Base-by-base conservation (phyloP, 352 stramenopile genomes). In the Achlya hypogyna region DNA sequence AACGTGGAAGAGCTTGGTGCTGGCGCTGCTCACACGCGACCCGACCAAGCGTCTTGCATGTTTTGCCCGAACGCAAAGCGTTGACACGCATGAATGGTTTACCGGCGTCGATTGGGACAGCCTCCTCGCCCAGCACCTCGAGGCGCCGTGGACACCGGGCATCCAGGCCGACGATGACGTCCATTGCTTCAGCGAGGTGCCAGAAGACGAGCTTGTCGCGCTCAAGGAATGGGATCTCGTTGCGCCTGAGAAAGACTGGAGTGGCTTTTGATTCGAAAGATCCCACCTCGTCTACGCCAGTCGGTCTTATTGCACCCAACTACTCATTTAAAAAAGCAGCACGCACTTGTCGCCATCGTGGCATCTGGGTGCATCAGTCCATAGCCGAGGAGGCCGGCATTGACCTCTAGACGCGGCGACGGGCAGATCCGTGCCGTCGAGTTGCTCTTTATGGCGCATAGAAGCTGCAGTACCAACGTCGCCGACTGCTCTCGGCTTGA, bases 81-180 rank as follows among this genome's bases (percentile, higher is more conserved):
- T 20, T 72, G 28, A 66, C 74, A 6, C 72, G 78, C 27, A 58
- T 79, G 54, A 70, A 27, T 87, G 75, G 75, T 71, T 87, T 20
- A 51, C 63, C 12, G 65, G 38, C 38, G 82, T 87, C 43, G 71
- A 81, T 43, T 87, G 78, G 77, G 53, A 80, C 38, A 66, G 69
- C 0, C 73, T 84, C 10, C 54, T 62, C n/a, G 51, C 63, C 4
- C 63, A 74, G 32, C 71, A 34, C 1, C 70, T 87, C 66, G 23
- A 32, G 9, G 72, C 77, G 8, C 78, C 77, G 4, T 87, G 77
- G 77, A 77, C 58, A 47, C 78, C 77, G 0, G 62, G 80, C n/a
- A 62, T 86, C 10, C 53, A 43, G 20, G 72, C 75, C 31, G 69
- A 75, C 29, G 73, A 70, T 28, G 76, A 84, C 69, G 71, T 59